Base-by-base conservation (phyloP, 2,329 filamentous ascomycete genomes). In the Fusarium haematococcum region DNA sequence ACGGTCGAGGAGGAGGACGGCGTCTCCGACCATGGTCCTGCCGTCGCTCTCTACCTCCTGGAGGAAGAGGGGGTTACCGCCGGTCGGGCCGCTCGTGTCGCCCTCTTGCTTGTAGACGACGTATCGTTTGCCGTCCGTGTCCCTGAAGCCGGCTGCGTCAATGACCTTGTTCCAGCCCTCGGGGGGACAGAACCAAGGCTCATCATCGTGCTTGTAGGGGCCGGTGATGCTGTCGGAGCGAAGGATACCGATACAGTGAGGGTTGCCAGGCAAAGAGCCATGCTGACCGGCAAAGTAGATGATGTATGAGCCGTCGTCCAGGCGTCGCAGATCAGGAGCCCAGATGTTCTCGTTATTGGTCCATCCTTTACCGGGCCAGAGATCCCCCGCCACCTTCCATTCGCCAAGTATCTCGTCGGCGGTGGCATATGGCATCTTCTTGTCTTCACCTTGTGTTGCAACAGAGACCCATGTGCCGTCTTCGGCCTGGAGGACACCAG, bases 401-500 rank as follows among this genome's bases (percentile, higher is more conserved):
- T 70, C 27, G 0, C 67, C 68, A 0, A 70, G 54, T 6, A 70
- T 62, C 7, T 60, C 54, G 6, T 56, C 37, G 0, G 68, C 54
- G 0, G 60, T 70, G 2, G 68, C 68, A 5, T 65, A 50, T 14
- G 59, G 68, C 3, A 70, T 20, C 30, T 43, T 20, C 1, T 65
- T 70, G 41, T 59, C 2, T 16, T 41, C 52, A 0, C 33, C 66
- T 5, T 70, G 69, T 14, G 68, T 70, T 6, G 67, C 68, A 1
- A 70, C 60, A 5, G 68, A 61, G 23, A 70, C 33, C 68, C 68
- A 70, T 5, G 68, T 65, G 0, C 68, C 68, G 6, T 69, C 68
- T 18, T 65, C 52, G 4, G 63, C 13, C 13, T 70, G 68, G 0
- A 59, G 41, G 8, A 70, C 65, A 0, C 43, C 58, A 3, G 68